Base-by-base conservation (phyloP, 768 basidiomycete genomes). In the Boletus subcaerulescens region DNA sequence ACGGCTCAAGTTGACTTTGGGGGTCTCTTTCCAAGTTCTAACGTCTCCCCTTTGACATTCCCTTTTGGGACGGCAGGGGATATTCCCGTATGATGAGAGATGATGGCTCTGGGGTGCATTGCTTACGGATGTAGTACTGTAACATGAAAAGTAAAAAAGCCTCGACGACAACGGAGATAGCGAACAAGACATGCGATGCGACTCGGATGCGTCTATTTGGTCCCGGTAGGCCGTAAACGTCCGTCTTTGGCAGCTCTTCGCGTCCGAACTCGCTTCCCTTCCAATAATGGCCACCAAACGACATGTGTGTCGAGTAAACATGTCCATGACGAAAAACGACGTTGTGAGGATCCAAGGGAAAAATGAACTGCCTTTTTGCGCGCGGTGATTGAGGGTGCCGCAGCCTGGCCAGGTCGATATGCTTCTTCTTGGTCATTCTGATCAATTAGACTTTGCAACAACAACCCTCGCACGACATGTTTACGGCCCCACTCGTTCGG, bases 401-500 rank as follows among this genome's bases (percentile, higher is more conserved):
- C 46, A 48, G 45, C 24, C 29, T 29, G 29, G n/a, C n/a, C 3
- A 3, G 22, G 12, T 31, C 32, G 33, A 26, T 4, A 26, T 4
- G 38, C 22, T 43, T 31, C 52, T 29, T 29, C 26, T 9, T 35
- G 12, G 33, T 35, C 33, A 13, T 9, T 29, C 29, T 17, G 14
- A 36, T 55, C 24, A 17, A 60, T 60, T 60, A 61, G 48, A 41
- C 48, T 52, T 58, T 52, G 56, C 35, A 18, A 18, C n/a, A 10
- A 13, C 36, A 0, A 24, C 24, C 2, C 17, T 38, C 26, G 33
- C 29, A 35, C 35, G 12, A 24, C 15, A 29, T 12, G 26, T 20
- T 38, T 9, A 44, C 32, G 31, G 31, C 26, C 1, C 35, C 49
- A 12, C 14, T 11, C n/a, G 22, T 39, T 39, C 50, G 50, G 54